phyloP scores from a whole-genome alignment of 2,329 filamentous ascomycete genomes.

The Macrophomina pseudophaseolina region DNA sequence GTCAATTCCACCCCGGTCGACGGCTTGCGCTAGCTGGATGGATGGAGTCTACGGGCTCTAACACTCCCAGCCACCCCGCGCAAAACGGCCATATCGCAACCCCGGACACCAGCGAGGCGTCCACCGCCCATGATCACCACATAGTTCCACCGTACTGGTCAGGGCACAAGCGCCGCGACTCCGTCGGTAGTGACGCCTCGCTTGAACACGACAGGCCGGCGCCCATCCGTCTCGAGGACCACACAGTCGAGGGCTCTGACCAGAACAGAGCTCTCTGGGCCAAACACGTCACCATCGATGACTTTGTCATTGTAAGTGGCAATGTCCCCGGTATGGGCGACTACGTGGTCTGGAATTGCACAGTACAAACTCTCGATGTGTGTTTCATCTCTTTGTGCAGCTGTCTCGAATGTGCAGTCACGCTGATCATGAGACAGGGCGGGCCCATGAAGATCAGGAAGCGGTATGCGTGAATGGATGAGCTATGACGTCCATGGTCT shows the following conservation, averaged over 20 bases:
- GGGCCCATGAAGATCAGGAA: conserved; percentile 64
- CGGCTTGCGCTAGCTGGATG: conserved; percentile 37
- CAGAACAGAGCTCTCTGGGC: conserved; percentile 66
- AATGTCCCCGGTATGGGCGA: conserved; percentile 70
- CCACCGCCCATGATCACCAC: conserved; percentile 32
- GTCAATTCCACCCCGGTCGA: background rate
- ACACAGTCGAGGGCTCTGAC: conserved; percentile 64
- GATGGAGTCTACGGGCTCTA: conserved; percentile 46
- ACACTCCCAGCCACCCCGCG: conserved; percentile 33
- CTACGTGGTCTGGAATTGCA: conserved; percentile 94
- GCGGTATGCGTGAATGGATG: conserved; percentile 48
- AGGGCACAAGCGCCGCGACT: conserved; percentile 44
- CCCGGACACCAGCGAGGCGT: conserved; percentile 7
- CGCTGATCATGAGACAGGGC: conserved; percentile 47
- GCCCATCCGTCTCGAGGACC: conserved; percentile 67
- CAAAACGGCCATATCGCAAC: conserved; percentile 25
- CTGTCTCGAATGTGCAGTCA: conserved; percentile 2
- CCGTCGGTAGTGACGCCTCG: conserved; percentile 39
- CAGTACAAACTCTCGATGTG: conserved; percentile 83
- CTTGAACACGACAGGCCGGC: conserved; percentile 40
- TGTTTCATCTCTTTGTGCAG: conserved; percentile 41
- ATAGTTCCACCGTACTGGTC: conserved; percentile 56
- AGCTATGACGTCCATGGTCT: background rate
- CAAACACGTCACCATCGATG: conserved; percentile 64
- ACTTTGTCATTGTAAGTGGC: conserved; percentile 66